A percentile compares a stretch with the other conserved stretches of the same genome.
Conservation (phyloP, 2,329 filamentous ascomycete species). For the Alternaria atra region DNA sequence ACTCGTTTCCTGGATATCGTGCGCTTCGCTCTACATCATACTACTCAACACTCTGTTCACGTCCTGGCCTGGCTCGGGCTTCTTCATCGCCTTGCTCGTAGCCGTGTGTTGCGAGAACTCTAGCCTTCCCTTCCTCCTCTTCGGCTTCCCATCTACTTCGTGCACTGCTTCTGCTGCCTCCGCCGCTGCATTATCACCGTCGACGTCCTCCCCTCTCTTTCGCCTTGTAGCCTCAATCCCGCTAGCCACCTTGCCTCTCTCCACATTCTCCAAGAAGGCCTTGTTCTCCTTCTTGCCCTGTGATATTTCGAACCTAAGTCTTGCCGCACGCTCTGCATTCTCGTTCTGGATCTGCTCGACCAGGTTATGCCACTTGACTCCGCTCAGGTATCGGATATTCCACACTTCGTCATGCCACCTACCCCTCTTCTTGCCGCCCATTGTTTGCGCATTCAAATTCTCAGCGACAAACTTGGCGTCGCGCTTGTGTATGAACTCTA, state of each 20-base stretch:
- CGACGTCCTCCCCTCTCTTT: conserved; percentile 56
- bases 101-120: conserved; percentile 74
- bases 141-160: conserved; percentile 46
- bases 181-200: conserved; percentile 26
- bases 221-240: conserved; percentile 66
- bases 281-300: conserved; percentile 82
- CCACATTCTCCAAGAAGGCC: conserved; percentile 80
- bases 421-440: conserved; percentile 83
- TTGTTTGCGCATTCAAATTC: conserved; percentile 77
- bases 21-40: conserved; percentile 42
- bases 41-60: conserved; percentile 48
- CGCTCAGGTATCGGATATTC: conserved; percentile 82
- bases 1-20: conserved; percentile 19
- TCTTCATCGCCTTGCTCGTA: conserved; percentile 50
- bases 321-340: conserved; percentile 78
- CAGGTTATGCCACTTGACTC: conserved; percentile 79
- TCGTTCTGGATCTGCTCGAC: conserved; percentile 83
- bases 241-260: conserved; percentile 78
- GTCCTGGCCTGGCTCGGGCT: conserved; percentile 42
- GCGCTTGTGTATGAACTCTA: conserved; percentile 79
- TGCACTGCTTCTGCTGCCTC: conserved; percentile 26
- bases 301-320: conserved; percentile 80
- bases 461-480: conserved; percentile 81
- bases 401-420: conserved; percentile 89
- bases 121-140: conserved; percentile 45